Conservation (phyloP, 2,329 filamentous ascomycete species). For the Sporothrix pseudoabietina region DNA sequence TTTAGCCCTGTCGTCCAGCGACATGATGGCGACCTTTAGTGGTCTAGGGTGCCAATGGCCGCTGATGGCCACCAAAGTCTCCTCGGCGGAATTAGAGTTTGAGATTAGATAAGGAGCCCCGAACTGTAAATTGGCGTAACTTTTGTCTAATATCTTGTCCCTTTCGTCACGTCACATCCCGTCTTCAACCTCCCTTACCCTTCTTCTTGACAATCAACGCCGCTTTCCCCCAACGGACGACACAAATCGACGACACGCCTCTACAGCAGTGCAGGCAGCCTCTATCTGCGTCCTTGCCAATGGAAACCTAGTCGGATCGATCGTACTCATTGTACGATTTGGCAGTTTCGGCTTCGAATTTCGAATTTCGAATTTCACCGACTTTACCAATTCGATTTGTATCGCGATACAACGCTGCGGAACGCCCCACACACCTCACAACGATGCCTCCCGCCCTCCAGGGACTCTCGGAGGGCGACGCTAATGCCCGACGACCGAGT, state of each 20-base stretch:
- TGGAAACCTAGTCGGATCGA: neutral
- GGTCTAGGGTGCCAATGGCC: neutral
- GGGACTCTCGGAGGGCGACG: constrained; percentile 12
- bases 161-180: constrained; percentile 19
- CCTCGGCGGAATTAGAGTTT: no score
- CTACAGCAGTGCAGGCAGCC: neutral
- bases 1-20: neutral
- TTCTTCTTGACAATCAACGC: neutral
- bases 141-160: neutral
- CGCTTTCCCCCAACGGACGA: neutral
- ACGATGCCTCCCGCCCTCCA: constrained; percentile 14
- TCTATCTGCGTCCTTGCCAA: neutral
- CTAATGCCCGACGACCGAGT: neutral
- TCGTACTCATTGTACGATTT: neutral
- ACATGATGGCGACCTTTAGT: neutral
- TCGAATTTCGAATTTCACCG: neutral
- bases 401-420: neutral
- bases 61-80: neutral
- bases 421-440: neutral
- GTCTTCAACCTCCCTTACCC: neutral
- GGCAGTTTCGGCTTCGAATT: neutral
- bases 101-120: constrained; percentile 2
- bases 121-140: neutral
- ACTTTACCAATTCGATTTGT: neutral
- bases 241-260: neutral